Evolutionary conservation across 345 rosid genomes (phyloP), one percentile per base, ranked within the genome.

Genomic region (Barbarea vulgaris): DNA sequence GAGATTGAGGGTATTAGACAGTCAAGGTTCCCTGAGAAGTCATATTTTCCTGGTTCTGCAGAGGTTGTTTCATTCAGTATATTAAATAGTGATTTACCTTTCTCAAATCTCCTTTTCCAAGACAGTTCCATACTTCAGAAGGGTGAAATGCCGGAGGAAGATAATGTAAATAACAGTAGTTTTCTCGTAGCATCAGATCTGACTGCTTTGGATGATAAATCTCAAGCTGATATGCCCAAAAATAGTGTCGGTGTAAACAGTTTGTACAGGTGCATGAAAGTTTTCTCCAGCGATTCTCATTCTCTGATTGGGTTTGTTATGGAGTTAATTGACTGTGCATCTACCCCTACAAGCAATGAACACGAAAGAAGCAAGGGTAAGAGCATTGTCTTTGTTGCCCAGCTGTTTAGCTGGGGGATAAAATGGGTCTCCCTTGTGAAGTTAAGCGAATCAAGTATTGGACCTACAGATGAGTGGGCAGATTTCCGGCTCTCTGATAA

Each of bases 21-120:
- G 85, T 90, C 87, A 10, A 87, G 81, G 83, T 88, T 95, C 70
- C 98, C 98, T 19, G 81, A 78, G 59, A 83, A 81, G 79, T 70
- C 89, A 64, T 85, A 87, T 30, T 85, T 83, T 82, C 98, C 99
- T 61, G 56, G 66, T 78, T 84, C 90, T 64, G 97, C 94, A 13
- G 83, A 87, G 72, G 88, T 92, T 78, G 89, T 92, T 85, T 95
- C 98, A 11, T 95, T 95, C 77, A 79, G 85, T 69, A 81, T 95
- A 69, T 85, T 88, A 57, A 75, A 83, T 67, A 61, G 73, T 66
- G 69, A 75, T 75, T 84, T 83, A 12, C 84, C 88, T 36, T 66
- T 85, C 67, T 37, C 75, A 10, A 73, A 82, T 74, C 78, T 81
- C 34, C 82, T 81, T 81, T 54, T 81, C 64, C 74, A 52, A 57